These are phyloP conservation scores for Alternaria hordeiaustralica DNA, from an alignment of 2,329 filamentous ascomycete species.

Conservation along the genomic window DNA sequence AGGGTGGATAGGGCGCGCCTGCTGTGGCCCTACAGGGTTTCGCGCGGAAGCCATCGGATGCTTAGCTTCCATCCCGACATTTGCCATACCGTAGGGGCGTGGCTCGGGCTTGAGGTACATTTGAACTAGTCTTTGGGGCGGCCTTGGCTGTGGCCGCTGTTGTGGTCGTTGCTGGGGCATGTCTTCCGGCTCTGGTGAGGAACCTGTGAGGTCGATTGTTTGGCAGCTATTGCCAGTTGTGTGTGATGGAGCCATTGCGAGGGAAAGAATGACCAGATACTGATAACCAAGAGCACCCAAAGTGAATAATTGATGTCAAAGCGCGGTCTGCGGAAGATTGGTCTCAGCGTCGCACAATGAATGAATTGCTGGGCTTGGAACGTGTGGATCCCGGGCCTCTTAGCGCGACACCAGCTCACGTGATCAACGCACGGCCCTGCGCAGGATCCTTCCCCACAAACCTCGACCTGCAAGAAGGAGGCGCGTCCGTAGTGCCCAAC, in stretches of 20 bases:
- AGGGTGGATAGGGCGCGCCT: slow-evolving; percentile 26
- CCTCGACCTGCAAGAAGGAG: neutral
- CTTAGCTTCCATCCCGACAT: slow-evolving; percentile 3
- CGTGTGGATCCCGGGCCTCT: neutral
- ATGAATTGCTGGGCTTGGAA: neutral
- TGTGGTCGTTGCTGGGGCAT: slow-evolving; percentile 12
- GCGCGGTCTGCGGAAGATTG: neutral
- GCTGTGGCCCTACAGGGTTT: slow-evolving; percentile 3
- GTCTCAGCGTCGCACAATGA: neutral
- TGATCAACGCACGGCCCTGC: neutral
- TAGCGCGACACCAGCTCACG: slow-evolving; percentile 10
- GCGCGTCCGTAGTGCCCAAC: neutral
- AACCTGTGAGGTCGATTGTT: slow-evolving; percentile 34
- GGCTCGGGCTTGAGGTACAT: slow-evolving; percentile 17
- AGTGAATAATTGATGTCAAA: neutral
- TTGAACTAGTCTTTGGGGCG: slow-evolving; percentile 15
- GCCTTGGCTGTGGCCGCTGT: slow-evolving; percentile 5
- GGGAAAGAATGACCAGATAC: neutral
- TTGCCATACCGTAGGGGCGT: neutral
- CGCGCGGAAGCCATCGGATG: neutral
- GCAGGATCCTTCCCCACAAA: neutral
- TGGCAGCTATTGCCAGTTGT: slow-evolving; percentile 14
- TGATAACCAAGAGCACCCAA: neutral
- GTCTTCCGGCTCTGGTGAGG: slow-evolving; percentile 29
- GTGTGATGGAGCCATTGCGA: slow-evolving; percentile 7